phyloP scores from a whole-genome alignment of 1,139 yeast species.

The Yamadazyma songkhlaensis region DNA sequence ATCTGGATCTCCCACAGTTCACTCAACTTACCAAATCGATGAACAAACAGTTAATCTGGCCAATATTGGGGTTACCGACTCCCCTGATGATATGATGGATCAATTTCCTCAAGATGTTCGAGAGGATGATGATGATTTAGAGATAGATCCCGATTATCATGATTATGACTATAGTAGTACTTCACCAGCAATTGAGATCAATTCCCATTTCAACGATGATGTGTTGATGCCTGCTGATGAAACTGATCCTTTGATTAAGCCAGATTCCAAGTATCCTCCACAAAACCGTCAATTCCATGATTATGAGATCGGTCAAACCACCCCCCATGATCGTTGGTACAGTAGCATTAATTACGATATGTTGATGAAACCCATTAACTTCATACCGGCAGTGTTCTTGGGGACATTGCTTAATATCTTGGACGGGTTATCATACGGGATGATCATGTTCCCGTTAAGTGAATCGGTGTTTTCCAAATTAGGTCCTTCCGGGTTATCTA shows the following conservation, averaged over 20 bases:
- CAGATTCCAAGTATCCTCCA: not conserved
- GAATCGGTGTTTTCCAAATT: slow-evolving; percentile 70
- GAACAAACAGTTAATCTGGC: slow-evolving; percentile 67
- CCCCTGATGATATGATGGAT: slow-evolving; percentile 1
- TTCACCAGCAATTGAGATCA: slow-evolving; percentile 27
- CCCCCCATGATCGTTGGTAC: not conserved
- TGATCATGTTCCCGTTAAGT: slow-evolving; percentile 93
- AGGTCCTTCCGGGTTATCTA: slow-evolving; percentile 88
- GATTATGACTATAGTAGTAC: slow-evolving; percentile 16
- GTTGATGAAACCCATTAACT: slow-evolving; percentile 39
- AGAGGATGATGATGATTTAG: not conserved
- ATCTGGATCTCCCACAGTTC: slow-evolving; percentile 35
- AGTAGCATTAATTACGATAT: not conserved
- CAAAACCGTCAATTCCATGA: slow-evolving; percentile 5
- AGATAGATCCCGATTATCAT: slow-evolving; percentile 4
- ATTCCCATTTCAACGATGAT: slow-evolving; percentile 1
- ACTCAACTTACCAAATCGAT: slow-evolving; percentile 51
- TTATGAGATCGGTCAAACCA: slow-evolving; percentile 8
- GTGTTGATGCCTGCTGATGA: not conserved
- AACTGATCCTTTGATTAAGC: slow-evolving; percentile 2
- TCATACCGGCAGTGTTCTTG: slow-evolving; percentile 73
- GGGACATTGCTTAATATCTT: slow-evolving; percentile 83
- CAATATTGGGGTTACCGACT: slow-evolving; percentile 51
- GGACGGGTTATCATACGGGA: slow-evolving; percentile 94
- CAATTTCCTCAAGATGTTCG: not conserved